Conservation (phyloP, 163 green algal genomes). For the Prototheca cutis region DNA sequence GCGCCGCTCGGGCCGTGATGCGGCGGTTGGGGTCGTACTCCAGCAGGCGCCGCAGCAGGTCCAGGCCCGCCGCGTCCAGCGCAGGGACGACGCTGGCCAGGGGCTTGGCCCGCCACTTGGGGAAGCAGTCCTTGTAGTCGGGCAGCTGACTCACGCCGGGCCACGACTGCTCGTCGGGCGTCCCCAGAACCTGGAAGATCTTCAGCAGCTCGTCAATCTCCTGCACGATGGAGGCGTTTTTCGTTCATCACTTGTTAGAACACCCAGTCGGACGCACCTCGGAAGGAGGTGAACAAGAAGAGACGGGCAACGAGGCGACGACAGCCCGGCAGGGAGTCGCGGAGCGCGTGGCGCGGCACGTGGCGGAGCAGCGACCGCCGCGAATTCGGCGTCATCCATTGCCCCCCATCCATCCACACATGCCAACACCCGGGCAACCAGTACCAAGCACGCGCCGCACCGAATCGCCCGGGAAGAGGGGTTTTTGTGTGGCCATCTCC, state of each 20-base stretch:
- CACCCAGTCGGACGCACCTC: too few species aligned
- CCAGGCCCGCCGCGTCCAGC: slow-evolving; percentile 31
- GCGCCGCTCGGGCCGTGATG: slow-evolving; percentile 58
- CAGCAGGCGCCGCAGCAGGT: slow-evolving; percentile 65
- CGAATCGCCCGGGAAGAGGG: slow-evolving; percentile 87
- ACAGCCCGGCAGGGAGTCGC: too few species aligned
- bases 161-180: slow-evolving; percentile 73
- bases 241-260: too few species aligned
- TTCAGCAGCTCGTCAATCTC: slow-evolving; percentile 97
- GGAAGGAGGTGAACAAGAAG: too few species aligned
- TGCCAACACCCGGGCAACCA: neutral
- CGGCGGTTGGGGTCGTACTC: slow-evolving; percentile 58
- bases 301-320: neutral
- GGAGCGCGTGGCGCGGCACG: too few species aligned
- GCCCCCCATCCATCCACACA: too few species aligned
- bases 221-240: slow-evolving; percentile 30
- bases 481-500: slow-evolving; percentile 84
- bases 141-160: slow-evolving; percentile 70
- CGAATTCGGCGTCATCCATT: too few species aligned
- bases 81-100: slow-evolving; percentile 25
- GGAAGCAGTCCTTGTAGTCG: slow-evolving; percentile 85
- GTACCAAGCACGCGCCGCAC: slow-evolving; percentile 34
- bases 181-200: slow-evolving; percentile 91
- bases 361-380: too few species aligned
- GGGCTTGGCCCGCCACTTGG: slow-evolving; percentile 54